A percentile compares a stretch with the other conserved stretches of the same genome.
Evolutionary conservation across 2,329 filamentous ascomycete species (phyloP).

Genomic region (Xylaria sp.): DNA sequence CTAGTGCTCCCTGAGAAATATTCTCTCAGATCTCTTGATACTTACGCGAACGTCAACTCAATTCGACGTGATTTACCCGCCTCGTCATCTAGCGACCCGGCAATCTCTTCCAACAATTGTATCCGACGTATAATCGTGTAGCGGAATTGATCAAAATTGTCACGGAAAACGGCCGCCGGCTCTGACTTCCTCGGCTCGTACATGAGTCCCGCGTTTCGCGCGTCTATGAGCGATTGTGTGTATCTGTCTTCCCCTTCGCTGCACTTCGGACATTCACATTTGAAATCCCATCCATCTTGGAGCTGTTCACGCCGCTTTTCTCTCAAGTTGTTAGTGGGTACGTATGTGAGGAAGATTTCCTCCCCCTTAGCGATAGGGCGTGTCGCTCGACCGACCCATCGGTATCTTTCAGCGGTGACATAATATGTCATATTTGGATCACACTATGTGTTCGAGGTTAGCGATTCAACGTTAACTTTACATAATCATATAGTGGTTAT

Average conservation of each 20-base stretch:
- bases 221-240: slow-evolving; percentile 7
- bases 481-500: background rate
- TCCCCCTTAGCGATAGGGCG: slow-evolving; percentile 10
- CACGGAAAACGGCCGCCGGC: background rate
- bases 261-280: background rate
- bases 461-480: background rate
- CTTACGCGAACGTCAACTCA: slow-evolving; percentile 11
- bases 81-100: background rate
- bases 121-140: background rate
- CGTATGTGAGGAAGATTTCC: slow-evolving; percentile 8
- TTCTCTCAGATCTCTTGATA: background rate
- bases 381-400: slow-evolving; percentile 12
- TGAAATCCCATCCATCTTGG: background rate
- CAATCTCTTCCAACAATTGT: background rate
- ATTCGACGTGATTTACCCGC: background rate
- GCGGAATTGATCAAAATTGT: background rate
- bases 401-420: background rate
- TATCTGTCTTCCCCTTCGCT: background rate
- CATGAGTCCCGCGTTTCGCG: background rate
- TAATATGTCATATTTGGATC: slow-evolving; percentile 6
- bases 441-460: slow-evolving; percentile 7
- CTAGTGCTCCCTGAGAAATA: no score
- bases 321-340: background rate
- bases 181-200: background rate
- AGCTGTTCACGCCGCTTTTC: background rate